Evolutionary conservation across 495 filamentous ascomycete species (phyloP), one percentile per base, ranked within the genome.

Genomic region (Neohortaea acidophila): DNA sequence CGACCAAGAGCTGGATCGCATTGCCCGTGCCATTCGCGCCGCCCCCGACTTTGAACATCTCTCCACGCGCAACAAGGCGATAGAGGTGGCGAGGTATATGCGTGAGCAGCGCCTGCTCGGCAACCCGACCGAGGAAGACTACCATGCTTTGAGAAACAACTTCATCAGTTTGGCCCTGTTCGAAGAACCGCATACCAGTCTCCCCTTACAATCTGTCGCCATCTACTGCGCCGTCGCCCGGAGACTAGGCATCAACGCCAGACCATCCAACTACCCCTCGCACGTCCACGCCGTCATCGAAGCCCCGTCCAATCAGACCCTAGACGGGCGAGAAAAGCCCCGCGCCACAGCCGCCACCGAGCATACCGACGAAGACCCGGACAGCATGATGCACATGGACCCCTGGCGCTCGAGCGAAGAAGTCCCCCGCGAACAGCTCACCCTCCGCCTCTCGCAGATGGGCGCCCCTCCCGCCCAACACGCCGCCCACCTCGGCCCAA

Each of bases 131-230:
- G 70, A 71, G n/a, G 52, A 61, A 10, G 68, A 75, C 19, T 93
- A 91, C 51, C 74, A 78, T 41, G 73, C 76, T 30, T 52, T 97
- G 18, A 73, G 81, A 42, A 91, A 94, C 49, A 87, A 77, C 43
- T 81, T 91, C 36, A 70, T 97, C 37, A 81, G 84, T 7, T 61
- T 85, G 21, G 74, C 72, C 6, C 49, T 82, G 30, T 62, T 59
- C 15, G 66, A 77, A 26, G 46, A 53, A 8, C 59, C 63, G 0
- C 83, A 91, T 45, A 70, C 77, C 10, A 81, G 82, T 14, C 59
- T 92, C 4, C 85, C 84, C 0, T 59, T 92, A 33, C 74, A 87
- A 39, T 85, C 81, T 0, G 75, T 76, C 23, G 69, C 64, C n/a
- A 77, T 80, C 40, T 82, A 72, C 58, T 81, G 77, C 56, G 67